Percentiles rank a stretch among this genome's conserved stretches.
phyloP scores from a whole-genome alignment of 768 basidiomycete species.

The Tylopilus subfusipes region DNA sequence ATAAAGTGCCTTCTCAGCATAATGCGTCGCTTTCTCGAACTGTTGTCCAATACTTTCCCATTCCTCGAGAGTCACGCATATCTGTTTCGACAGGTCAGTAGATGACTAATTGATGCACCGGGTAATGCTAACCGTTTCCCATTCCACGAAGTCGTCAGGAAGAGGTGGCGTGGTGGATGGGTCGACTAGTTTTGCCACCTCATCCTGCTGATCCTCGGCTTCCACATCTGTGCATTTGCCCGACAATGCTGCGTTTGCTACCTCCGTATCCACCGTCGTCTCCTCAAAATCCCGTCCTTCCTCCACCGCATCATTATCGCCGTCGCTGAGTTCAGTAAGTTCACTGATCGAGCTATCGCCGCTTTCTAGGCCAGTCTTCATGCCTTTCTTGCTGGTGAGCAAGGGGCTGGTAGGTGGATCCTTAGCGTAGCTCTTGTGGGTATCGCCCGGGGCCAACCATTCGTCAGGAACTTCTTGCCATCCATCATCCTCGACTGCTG shows the following conservation, averaged over 20 bases:
- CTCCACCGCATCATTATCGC: slow-evolving; percentile 28
- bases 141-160: slow-evolving; percentile 69
- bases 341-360: slow-evolving; percentile 67
- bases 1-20: slow-evolving; percentile 76
- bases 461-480: slow-evolving; percentile 82
- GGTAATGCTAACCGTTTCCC: slow-evolving; percentile 75
- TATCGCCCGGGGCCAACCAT: slow-evolving; percentile 43
- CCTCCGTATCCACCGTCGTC: slow-evolving; percentile 2
- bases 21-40: slow-evolving; percentile 74
- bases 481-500: slow-evolving; percentile 49
- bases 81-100: slow-evolving; percentile 40
- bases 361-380: slow-evolving; percentile 57
- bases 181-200: not conserved
- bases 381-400: slow-evolving; percentile 6
- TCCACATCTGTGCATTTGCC: not conserved
- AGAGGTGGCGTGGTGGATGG: slow-evolving; percentile 15
- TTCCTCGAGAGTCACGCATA: slow-evolving; percentile 78
- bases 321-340: slow-evolving; percentile 68
- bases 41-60: slow-evolving; percentile 79
- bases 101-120: not conserved
- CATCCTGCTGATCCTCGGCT: slow-evolving; percentile 3
- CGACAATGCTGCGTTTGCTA: not conserved
- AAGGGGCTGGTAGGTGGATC: slow-evolving; percentile 6
- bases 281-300: slow-evolving; percentile 4
- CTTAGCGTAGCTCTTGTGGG: slow-evolving; percentile 16